A percentile compares a stretch with the other conserved stretches of the same genome.
phyloP scores from a whole-genome alignment of 2,329 filamentous ascomycete species.

The Aspergillus tamarii region DNA sequence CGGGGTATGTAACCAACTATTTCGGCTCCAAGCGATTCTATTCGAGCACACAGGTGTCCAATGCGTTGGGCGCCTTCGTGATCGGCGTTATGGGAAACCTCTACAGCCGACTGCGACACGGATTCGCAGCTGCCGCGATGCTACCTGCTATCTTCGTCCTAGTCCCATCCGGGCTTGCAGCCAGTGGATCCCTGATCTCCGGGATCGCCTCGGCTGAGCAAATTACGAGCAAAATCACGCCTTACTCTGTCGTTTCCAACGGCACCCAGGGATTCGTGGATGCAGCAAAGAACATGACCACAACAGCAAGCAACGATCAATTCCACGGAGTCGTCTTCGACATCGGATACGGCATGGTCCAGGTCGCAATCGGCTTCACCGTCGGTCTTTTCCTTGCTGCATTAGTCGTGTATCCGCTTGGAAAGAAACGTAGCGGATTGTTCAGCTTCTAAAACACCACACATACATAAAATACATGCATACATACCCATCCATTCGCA shows the following conservation, averaged over 20 bases:
- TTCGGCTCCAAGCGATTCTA: constrained; percentile 71
- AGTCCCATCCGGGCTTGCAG: constrained; percentile 64
- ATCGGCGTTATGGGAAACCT: constrained; percentile 82
- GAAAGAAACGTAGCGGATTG: constrained; percentile 53
- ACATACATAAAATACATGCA: background rate
- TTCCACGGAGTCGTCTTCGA: constrained; percentile 43
- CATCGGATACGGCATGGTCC: constrained; percentile 54
- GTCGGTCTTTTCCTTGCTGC: constrained; percentile 53
- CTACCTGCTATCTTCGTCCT: constrained; percentile 83
- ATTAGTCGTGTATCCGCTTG: constrained; percentile 52
- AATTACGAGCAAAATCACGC: constrained; percentile 42
- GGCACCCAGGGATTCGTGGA: constrained; percentile 36
- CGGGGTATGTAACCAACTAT: constrained; percentile 77
- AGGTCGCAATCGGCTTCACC: constrained; percentile 54
- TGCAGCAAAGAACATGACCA: constrained; percentile 31
- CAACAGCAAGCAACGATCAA: constrained; percentile 16
- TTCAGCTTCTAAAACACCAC: constrained; percentile 47
- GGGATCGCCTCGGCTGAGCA: constrained; percentile 63
- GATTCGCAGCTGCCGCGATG: constrained; percentile 82
- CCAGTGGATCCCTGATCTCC: constrained; percentile 60
- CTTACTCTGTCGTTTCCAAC: constrained; percentile 50
- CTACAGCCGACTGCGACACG: constrained; percentile 74
- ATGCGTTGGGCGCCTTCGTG: constrained; percentile 75
- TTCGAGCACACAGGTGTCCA: constrained; percentile 74
- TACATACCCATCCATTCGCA: background rate